phyloP scores from a whole-genome alignment of 768 basidiomycete species.

The Galerina sulciceps region DNA sequence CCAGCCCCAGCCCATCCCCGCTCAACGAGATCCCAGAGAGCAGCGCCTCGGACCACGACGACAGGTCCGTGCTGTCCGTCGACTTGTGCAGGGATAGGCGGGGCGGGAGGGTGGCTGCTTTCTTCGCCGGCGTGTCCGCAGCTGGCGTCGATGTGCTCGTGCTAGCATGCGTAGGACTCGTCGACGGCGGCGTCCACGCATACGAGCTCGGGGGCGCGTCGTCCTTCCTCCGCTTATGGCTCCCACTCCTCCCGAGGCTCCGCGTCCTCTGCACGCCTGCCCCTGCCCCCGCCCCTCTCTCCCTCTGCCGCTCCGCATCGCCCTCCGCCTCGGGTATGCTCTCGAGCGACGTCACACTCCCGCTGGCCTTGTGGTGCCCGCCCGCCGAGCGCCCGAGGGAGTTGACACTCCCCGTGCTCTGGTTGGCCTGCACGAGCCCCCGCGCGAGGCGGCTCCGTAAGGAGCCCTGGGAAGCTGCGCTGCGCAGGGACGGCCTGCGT shows the following conservation, averaged over 20 bases:
- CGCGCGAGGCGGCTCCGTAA: neutral
- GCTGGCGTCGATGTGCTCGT: neutral
- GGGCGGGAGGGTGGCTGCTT: conserved; percentile 42
- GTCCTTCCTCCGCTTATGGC: neutral
- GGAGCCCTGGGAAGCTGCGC: conserved; percentile 5
- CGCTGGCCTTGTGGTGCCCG: conserved; percentile 15
- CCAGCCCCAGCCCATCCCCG: conserved; percentile 20
- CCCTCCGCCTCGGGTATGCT: conserved; percentile 26
- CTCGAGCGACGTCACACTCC: conserved; percentile 25
- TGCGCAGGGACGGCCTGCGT: conserved; percentile 7
- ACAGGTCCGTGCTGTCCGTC: conserved; percentile 47
- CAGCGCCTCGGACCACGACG: conserved; percentile 58
- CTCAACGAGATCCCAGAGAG: conserved; percentile 52
- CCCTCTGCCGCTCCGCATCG: neutral
- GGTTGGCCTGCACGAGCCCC: neutral
- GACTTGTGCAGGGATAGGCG: conserved; percentile 57
- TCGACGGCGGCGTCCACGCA: conserved; percentile 1
- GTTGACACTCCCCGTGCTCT: conserved; percentile 17
- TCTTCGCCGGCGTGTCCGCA: neutral
- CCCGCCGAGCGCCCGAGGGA: conserved; percentile 7
- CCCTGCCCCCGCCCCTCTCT: neutral
- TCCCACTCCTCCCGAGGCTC: neutral
- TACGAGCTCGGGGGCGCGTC: neutral
- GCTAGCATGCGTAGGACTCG: neutral
- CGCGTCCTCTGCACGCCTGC: neutral